phyloP scores from a whole-genome alignment of 495 filamentous ascomycete species.

The Podospora anserina region DNA sequence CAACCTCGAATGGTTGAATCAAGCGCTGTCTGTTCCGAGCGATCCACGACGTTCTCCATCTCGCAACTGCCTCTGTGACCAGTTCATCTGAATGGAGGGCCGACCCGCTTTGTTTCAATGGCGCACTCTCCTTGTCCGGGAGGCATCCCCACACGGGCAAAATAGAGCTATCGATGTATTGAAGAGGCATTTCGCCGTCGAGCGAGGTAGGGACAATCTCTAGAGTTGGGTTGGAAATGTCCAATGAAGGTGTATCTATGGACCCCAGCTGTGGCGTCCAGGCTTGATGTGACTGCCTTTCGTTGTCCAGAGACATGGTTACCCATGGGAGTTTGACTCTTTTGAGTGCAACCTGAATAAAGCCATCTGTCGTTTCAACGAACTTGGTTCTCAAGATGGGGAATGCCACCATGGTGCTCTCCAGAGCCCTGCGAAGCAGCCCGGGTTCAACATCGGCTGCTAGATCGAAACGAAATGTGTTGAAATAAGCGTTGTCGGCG shows the following conservation, averaged over 20 bases:
- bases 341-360: slow-evolving; percentile 64
- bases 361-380: slow-evolving; percentile 62
- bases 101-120: background rate
- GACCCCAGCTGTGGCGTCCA: background rate
- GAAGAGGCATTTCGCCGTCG: background rate
- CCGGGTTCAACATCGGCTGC: slow-evolving; percentile 36
- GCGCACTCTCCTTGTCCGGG: background rate
- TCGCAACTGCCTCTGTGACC: slow-evolving; percentile 17
- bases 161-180: background rate
- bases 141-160: background rate
- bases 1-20: slow-evolving; percentile 36
- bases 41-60: slow-evolving; percentile 45
- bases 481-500: slow-evolving; percentile 66
- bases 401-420: slow-evolving; percentile 40
- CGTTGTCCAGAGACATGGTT: background rate
- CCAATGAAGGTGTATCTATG: background rate
- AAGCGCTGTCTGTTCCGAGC: slow-evolving; percentile 26
- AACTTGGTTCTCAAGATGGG: slow-evolving; percentile 67
- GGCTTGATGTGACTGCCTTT: background rate
- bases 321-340: slow-evolving; percentile 46
- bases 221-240: background rate
- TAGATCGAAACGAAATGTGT: slow-evolving; percentile 60
- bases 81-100: background rate
- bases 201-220: background rate
- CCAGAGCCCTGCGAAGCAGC: slow-evolving; percentile 52